Conservation (phyloP, 2,329 filamentous ascomycete species). For the Karstenula rhodostoma region DNA sequence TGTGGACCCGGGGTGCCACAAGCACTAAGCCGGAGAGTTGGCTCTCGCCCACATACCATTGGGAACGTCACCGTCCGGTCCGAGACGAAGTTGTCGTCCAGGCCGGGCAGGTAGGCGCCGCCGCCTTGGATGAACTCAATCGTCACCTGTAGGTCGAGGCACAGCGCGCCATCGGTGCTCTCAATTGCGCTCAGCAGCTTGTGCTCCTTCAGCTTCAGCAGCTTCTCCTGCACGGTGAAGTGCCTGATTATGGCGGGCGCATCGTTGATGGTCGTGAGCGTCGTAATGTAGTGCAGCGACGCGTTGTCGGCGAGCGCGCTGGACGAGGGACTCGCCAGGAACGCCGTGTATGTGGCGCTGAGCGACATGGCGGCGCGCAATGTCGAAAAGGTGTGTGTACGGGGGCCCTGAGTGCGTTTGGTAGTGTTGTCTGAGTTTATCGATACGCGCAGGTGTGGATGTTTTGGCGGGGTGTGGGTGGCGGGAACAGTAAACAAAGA, state of each 20-base stretch:
- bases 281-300: constrained; percentile 82
- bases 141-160: constrained; percentile 80
- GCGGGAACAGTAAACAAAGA: constrained; percentile 11
- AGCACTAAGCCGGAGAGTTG: not conserved
- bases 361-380: constrained; percentile 47
- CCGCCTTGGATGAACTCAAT: constrained; percentile 84
- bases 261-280: constrained; percentile 76
- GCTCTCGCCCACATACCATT: constrained; percentile 69
- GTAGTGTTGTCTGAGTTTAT: constrained; percentile 10
- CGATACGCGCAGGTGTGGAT: constrained; percentile 13
- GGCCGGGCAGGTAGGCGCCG: constrained; percentile 83
- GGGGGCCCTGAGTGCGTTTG: constrained; percentile 9
- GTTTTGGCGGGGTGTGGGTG: constrained; percentile 1
- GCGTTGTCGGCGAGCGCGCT: constrained; percentile 56
- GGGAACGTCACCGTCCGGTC: constrained; percentile 81
- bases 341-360: constrained; percentile 53
- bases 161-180: constrained; percentile 69
- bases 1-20: not conserved
- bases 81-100: constrained; percentile 93
- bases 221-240: constrained; percentile 72
- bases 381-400: not conserved
- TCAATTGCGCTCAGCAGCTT: constrained; percentile 78
- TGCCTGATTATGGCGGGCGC: constrained; percentile 83
- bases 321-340: constrained; percentile 54
- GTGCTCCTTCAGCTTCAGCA: constrained; percentile 84